Evolutionary conservation across 129 eudicot genomes (phyloP).

Genomic region (Chrysanthemum makinoi): DNA sequence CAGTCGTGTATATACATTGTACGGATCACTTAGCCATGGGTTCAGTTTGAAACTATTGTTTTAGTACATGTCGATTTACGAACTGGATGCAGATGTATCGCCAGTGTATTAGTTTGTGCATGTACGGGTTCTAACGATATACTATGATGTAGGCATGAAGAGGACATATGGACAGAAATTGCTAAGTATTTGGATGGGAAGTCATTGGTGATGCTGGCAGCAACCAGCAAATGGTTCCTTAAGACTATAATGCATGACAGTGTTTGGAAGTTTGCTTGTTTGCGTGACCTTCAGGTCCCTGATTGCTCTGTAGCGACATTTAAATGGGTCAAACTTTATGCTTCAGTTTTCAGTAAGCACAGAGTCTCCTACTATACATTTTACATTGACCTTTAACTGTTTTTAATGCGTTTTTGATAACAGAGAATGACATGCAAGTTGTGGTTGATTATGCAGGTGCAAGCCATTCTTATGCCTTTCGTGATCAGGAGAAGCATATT

Average conservation of each 20-base stretch:
- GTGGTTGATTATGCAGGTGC: conserved; percentile 61
- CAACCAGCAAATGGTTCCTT: conserved; percentile 72
- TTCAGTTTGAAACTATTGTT: conserved; percentile 1
- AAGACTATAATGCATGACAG: conserved; percentile 56
- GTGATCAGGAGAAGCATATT: conserved; percentile 85
- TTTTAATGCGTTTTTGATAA: neutral
- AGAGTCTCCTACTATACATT: conserved; percentile 25
- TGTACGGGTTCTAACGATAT: neutral
- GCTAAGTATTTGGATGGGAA: conserved; percentile 86
- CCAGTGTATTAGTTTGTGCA: neutral
- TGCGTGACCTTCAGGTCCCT: conserved; percentile 91
- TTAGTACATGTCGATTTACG: no score
- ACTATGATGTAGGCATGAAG: conserved; percentile 56
- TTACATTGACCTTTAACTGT: conserved; percentile 12
- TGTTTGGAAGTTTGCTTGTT: conserved; percentile 80
- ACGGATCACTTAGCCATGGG: conserved; percentile 5
- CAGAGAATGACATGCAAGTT: conserved; percentile 6
- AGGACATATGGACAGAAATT: conserved; percentile 87
- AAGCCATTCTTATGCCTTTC: conserved; percentile 78
- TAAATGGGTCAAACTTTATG: conserved; percentile 73
- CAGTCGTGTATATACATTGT: conserved; percentile 11
- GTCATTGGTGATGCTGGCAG: conserved; percentile 81
- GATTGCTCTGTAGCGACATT: conserved; percentile 64
- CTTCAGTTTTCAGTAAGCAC: conserved; percentile 63
- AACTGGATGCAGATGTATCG: conserved; percentile 1